phyloP scores from a whole-genome alignment of 2,329 filamentous ascomycete genomes.

The Tolypocladium guangdongense region DNA sequence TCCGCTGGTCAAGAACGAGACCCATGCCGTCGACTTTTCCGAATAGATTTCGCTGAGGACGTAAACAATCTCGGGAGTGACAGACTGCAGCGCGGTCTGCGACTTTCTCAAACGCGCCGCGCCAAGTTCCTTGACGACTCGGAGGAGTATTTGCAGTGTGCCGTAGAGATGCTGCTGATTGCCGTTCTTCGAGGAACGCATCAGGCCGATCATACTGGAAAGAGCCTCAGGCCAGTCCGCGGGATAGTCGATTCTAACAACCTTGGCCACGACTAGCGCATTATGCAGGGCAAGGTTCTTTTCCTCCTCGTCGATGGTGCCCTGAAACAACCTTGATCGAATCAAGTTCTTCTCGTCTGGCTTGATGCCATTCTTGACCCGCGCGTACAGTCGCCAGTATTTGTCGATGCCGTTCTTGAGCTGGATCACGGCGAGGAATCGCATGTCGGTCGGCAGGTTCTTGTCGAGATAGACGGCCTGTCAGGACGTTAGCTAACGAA shows the following conservation, averaged over 20 bases:
- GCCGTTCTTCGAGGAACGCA: slow-evolving; percentile 41
- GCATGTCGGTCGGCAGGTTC: slow-evolving; percentile 62
- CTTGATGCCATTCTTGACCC: slow-evolving; percentile 52
- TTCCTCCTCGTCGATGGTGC: slow-evolving; percentile 67
- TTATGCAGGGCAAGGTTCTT: slow-evolving; percentile 74
- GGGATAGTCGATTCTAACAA: slow-evolving; percentile 82
- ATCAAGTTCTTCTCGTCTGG: slow-evolving; percentile 68
- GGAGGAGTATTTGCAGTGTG: slow-evolving; percentile 65
- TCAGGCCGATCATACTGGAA: slow-evolving; percentile 47
- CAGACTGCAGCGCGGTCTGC: slow-evolving; percentile 63
- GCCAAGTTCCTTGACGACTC: slow-evolving; percentile 82
- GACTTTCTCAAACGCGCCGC: slow-evolving; percentile 67
- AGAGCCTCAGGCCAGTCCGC: slow-evolving; percentile 66
- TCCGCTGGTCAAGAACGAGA: slow-evolving; percentile 44
- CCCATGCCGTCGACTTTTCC: slow-evolving; percentile 61
- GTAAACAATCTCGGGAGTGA: slow-evolving; percentile 75
- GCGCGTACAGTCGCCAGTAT: slow-evolving; percentile 65
- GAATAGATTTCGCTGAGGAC: slow-evolving; percentile 70
- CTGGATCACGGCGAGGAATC: slow-evolving; percentile 85
- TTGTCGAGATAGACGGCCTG: slow-evolving; percentile 75
- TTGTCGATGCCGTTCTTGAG: slow-evolving; percentile 95
- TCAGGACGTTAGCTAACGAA: neutral
- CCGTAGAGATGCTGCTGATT: slow-evolving; percentile 59
- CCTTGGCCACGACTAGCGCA: slow-evolving; percentile 76
- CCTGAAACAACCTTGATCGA: slow-evolving; percentile 61